A percentile compares a stretch with the other conserved stretches of the same genome.
phyloP scores from a whole-genome alignment of 176 grass and related monocot species.

The Avena eriantha region DNA sequence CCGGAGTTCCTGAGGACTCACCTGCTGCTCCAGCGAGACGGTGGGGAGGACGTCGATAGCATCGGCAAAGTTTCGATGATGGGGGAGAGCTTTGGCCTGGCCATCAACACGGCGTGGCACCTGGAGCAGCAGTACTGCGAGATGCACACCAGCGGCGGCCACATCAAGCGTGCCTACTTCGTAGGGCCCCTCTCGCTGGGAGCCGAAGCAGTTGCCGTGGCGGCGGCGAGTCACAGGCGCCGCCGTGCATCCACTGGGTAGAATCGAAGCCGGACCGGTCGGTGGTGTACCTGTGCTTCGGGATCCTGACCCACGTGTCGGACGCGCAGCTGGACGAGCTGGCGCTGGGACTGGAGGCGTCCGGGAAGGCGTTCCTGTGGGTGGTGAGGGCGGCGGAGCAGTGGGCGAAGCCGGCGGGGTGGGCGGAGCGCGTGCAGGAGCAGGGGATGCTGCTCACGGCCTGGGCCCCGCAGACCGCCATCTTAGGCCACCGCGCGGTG shows the following conservation, averaged over 20 bases:
- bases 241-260: slow-evolving; percentile 14
- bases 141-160: too few relatives aligned
- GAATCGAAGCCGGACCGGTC: slow-evolving; percentile 1
- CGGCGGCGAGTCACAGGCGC: not conserved
- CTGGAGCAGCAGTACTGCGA: too few relatives aligned
- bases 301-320: slow-evolving; percentile 22
- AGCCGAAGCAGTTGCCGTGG: not conserved
- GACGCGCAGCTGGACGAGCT: slow-evolving; percentile 16
- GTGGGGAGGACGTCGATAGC: too few relatives aligned
- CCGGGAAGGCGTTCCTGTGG: slow-evolving; percentile 35
- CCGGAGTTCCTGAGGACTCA: not conserved
- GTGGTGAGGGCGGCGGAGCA: not conserved
- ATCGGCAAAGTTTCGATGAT: too few relatives aligned
- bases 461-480: slow-evolving; percentile 18
- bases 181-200: too few relatives aligned
- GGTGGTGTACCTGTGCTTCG: slow-evolving; percentile 46
- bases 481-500: slow-evolving; percentile 7
- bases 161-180: too few relatives aligned
- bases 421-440: not conserved
- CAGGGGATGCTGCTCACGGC: not conserved
- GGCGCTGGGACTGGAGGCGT: slow-evolving; percentile 35
- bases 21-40: not conserved
- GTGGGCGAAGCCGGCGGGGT: not conserved
- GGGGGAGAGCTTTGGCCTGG: too few relatives aligned
- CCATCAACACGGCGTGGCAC: too few relatives aligned